A percentile compares a stretch with the other conserved stretches of the same genome.
These are phyloP conservation scores for Xylaria multiplex DNA, from an alignment of 2,329 filamentous ascomycete genomes.

Conservation along the genomic window DNA sequence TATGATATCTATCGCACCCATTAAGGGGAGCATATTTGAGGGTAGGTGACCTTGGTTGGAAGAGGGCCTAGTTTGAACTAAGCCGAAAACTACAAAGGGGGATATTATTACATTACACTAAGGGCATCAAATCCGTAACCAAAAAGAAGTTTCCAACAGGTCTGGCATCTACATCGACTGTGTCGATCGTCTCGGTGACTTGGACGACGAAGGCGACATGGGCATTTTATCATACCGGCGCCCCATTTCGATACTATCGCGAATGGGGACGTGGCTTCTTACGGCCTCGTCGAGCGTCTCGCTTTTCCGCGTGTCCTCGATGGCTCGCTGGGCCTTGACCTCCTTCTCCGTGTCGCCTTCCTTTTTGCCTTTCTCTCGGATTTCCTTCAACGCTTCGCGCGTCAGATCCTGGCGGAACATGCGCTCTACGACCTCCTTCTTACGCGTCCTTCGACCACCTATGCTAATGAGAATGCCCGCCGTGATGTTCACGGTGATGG, in stretches of 20 bases:
- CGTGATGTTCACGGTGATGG: conserved; percentile 79
- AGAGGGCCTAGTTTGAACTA: not conserved
- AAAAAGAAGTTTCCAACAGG: not conserved
- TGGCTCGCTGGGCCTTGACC: conserved; percentile 43
- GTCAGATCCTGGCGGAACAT: conserved; percentile 82
- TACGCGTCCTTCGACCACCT: conserved; percentile 79
- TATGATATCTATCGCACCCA: conserved; percentile 16
- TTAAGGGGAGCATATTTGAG: conserved; percentile 11
- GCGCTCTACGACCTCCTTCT: conserved; percentile 84
- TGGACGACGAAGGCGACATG: conserved; percentile 4
- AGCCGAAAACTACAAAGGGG: not conserved
- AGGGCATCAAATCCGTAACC: conserved; percentile 1
- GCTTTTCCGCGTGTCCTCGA: conserved; percentile 43
- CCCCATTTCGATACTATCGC: conserved; percentile 32
- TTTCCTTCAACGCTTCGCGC: conserved; percentile 58
- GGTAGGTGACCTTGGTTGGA: not conserved
- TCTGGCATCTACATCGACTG: conserved; percentile 1
- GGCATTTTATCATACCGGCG: conserved; percentile 11
- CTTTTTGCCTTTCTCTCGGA: conserved; percentile 60
- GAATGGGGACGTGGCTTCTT: conserved; percentile 35
- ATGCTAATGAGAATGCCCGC: conserved; percentile 80
- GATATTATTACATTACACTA: not conserved
- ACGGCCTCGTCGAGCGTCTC: conserved; percentile 43
- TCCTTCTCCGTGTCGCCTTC: conserved; percentile 46
- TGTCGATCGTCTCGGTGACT: conserved; percentile 7